Evolutionary conservation across 768 basidiomycete species (phyloP).

Genomic region (Mycena chlorophos): DNA sequence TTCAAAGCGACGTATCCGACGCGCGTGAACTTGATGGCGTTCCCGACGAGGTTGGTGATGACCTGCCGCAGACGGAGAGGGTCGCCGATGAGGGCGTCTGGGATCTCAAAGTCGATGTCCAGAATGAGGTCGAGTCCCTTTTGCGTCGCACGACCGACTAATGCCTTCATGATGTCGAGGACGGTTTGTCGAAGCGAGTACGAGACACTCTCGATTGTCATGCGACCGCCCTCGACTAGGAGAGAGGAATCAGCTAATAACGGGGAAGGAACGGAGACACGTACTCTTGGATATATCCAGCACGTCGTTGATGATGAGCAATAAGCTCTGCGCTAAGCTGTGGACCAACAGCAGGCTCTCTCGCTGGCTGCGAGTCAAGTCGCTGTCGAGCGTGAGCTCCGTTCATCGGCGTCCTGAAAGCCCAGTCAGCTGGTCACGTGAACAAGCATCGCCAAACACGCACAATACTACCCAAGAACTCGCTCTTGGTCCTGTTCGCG

Average conservation of each 20-base stretch:
- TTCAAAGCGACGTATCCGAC: conserved; percentile 89
- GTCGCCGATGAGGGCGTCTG: conserved; percentile 96
- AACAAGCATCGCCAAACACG: neutral
- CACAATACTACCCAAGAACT: conserved; percentile 93
- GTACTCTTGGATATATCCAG: conserved; percentile 99
- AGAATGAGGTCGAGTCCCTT: conserved; percentile 96
- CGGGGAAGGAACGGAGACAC: conserved; percentile 32
- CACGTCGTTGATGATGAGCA: conserved; percentile 98
- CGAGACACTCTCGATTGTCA: conserved; percentile 99
- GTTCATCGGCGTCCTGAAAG: conserved; percentile 92
- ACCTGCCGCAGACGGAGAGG: conserved; percentile 92
- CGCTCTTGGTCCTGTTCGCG: conserved; percentile 95
- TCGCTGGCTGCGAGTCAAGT: conserved; percentile 89
- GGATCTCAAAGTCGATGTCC: conserved; percentile 92
- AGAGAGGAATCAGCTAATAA: conserved; percentile 20
- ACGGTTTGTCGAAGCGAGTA: conserved; percentile 97
- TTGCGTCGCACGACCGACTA: conserved; percentile 96
- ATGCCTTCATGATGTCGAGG: conserved; percentile 95
- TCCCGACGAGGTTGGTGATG: conserved; percentile 92
- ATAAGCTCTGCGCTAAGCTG: conserved; percentile 85
- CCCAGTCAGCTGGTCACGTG: conserved; percentile 7
- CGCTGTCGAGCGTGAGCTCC: conserved; percentile 93
- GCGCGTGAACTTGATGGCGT: conserved; percentile 97
- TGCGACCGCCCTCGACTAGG: conserved; percentile 94
- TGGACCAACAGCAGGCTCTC: conserved; percentile 96